These are phyloP conservation scores for Erodium texanum DNA, from an alignment of 441 rosid species.

Conservation along the genomic window DNA sequence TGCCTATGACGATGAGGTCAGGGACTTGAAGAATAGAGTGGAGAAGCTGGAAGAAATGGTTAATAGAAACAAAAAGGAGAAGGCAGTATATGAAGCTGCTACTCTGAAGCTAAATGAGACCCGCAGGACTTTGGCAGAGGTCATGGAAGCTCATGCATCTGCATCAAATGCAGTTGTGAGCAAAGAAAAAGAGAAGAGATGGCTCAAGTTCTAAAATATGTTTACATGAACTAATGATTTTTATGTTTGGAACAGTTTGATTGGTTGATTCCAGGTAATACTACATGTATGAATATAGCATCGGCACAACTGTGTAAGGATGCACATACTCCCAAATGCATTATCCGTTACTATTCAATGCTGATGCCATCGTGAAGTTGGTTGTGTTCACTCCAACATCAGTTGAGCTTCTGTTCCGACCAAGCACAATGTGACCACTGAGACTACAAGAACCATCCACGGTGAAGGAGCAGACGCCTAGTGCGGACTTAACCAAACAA, in stretches of 20 bases:
- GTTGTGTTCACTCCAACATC: too few relatives aligned
- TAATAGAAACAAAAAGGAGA: constrained; percentile 60
- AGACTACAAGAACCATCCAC: too few relatives aligned
- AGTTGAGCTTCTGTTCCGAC: too few relatives aligned
- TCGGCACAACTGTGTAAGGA: too few relatives aligned
- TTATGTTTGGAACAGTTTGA: not conserved
- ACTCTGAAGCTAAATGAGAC: constrained; percentile 60
- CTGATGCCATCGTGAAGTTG: too few relatives aligned
- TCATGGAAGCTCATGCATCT: constrained; percentile 62
- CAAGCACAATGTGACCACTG: too few relatives aligned
- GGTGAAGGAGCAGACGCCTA: too few relatives aligned
- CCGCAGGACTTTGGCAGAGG: constrained; percentile 55
- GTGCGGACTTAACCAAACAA: too few relatives aligned
- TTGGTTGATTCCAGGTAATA: not conserved
- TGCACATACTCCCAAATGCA: too few relatives aligned
- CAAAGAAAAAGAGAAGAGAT: constrained; percentile 81
- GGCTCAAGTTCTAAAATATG: constrained; percentile 68
- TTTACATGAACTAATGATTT: not conserved
- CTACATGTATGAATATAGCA: too few relatives aligned
- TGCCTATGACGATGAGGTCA: constrained; percentile 68
- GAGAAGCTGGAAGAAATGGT: constrained; percentile 80
- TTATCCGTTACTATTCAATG: too few relatives aligned
- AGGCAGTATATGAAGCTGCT: constrained; percentile 65
- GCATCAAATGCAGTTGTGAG: constrained; percentile 56
- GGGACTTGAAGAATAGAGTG: constrained; percentile 45